phyloP scores from a whole-genome alignment of 257 asterid genomes.

The Gentiana macrophylla region DNA sequence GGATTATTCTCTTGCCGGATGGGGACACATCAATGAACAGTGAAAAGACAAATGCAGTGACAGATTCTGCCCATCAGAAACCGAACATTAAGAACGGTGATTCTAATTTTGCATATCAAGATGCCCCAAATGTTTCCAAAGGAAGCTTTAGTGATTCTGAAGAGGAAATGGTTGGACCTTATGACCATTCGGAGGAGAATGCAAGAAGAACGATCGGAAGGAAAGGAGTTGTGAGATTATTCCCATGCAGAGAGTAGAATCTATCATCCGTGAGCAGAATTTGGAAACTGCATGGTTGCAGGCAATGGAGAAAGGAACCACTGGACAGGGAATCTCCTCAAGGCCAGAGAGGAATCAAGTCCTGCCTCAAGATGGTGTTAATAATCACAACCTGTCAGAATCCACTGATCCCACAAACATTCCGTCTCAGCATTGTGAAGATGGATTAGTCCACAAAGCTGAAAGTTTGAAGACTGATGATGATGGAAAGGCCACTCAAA shows the following conservation, averaged over 20 bases:
- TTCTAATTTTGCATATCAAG: slow-evolving; percentile 22
- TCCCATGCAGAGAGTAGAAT: slow-evolving; percentile 68
- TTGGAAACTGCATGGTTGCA: slow-evolving; percentile 92
- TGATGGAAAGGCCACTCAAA: slow-evolving; percentile 28
- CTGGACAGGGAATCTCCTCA: slow-evolving; percentile 43
- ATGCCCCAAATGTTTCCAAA: slow-evolving; percentile 19
- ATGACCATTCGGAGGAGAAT: slow-evolving; percentile 26
- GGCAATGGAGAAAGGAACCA: slow-evolving; percentile 73
- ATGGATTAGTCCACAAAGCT: slow-evolving; percentile 55
- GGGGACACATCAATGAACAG: slow-evolving; percentile 14
- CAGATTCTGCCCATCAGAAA: slow-evolving; percentile 21
- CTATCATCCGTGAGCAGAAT: slow-evolving; percentile 76
- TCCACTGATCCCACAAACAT: slow-evolving; percentile 27
- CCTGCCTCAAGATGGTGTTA: slow-evolving; percentile 58
- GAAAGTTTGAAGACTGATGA: slow-evolving; percentile 40
- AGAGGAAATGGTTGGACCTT: slow-evolving; percentile 17
- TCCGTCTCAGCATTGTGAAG: slow-evolving; percentile 56
- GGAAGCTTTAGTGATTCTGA: slow-evolving; percentile 28
- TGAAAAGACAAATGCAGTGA: slow-evolving; percentile 13
- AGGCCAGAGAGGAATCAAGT: slow-evolving; percentile 90
- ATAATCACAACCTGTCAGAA: slow-evolving; percentile 26
- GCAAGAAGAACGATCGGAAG: slow-evolving; percentile 22
- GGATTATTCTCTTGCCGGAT: slow-evolving; percentile 43
- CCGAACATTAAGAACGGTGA: slow-evolving; percentile 2
- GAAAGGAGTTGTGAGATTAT: slow-evolving; percentile 32